Percentiles rank a stretch among this genome's conserved stretches.
phyloP scores from a whole-genome alignment of 768 basidiomycete species.

The Kwoniella bestiolae region DNA sequence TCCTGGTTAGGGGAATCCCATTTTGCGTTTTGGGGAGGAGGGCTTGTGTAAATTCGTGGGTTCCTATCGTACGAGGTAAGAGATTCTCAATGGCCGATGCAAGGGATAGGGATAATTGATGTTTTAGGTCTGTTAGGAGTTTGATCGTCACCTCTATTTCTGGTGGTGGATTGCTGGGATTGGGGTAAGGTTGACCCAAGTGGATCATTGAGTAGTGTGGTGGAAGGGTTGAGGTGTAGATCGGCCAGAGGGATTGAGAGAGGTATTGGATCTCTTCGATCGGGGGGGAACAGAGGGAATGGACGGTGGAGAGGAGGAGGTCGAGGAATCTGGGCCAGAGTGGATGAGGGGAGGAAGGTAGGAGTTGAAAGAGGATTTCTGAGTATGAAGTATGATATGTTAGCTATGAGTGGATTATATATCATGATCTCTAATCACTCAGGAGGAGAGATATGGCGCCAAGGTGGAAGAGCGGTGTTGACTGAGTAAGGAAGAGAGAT shows the following conservation, averaged over 20 bases:
- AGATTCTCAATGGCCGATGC: constrained; percentile 46
- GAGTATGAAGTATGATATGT: neutral
- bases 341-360: constrained; percentile 39
- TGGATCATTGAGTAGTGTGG: constrained; percentile 40
- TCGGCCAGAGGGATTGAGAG: constrained; percentile 48
- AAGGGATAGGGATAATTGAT: constrained; percentile 45
- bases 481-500: neutral
- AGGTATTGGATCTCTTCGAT: constrained; percentile 42
- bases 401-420: too few relatives aligned
- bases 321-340: constrained; percentile 54
- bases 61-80: constrained; percentile 37
- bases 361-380: constrained; percentile 38
- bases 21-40: constrained; percentile 16
- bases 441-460: too few relatives aligned
- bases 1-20: neutral
- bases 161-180: constrained; percentile 25
- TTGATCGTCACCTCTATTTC: constrained; percentile 42
- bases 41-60: constrained; percentile 32
- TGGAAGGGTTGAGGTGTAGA: constrained; percentile 46
- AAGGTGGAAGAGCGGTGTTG: too few relatives aligned
- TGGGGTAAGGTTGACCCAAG: constrained; percentile 13
- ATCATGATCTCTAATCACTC: too few relatives aligned
- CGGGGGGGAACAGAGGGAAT: constrained; percentile 33
- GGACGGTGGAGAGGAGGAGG: constrained; percentile 44
- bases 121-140: constrained; percentile 54